A percentile compares a stretch with the other conserved stretches of the same genome.
phyloP scores from a whole-genome alignment of 768 basidiomycete genomes.

The Tremella mesenterica region DNA sequence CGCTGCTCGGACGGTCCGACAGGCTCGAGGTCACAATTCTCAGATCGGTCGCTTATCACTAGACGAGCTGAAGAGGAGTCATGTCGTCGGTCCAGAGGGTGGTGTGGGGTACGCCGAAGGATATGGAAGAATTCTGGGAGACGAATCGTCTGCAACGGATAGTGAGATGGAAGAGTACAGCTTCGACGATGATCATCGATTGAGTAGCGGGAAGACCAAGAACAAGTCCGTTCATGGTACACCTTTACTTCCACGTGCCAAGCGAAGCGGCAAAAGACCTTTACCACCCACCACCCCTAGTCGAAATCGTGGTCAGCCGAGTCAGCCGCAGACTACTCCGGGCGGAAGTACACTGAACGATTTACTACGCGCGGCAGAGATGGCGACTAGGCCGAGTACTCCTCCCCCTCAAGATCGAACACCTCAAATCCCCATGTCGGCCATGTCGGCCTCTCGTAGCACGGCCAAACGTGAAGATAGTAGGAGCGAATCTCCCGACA shows the following conservation, averaged over 20 bases:
- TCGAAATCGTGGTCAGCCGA: conserved; percentile 8
- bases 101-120: conserved; percentile 39
- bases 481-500: conserved; percentile 6
- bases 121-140: conserved; percentile 18
- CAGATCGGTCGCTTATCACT: conserved; percentile 28
- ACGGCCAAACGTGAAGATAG: conserved; percentile 15
- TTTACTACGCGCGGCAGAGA: conserved; percentile 34
- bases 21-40: conserved; percentile 16
- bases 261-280: conserved; percentile 15
- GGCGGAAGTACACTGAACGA: conserved; percentile 38
- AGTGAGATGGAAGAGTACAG: conserved; percentile 17
- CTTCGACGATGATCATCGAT: conserved; percentile 6
- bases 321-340: conserved; percentile 25
- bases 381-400: conserved; percentile 27
- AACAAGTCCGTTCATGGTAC: conserved; percentile 6
- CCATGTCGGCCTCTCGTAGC: conserved; percentile 28
- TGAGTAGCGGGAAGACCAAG: conserved; percentile 16
- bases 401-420: conserved; percentile 19
- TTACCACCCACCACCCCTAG: conserved; percentile 23
- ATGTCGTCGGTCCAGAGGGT: conserved; percentile 37
- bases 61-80: conserved; percentile 26
- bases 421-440: conserved; percentile 18
- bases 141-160: conserved; percentile 20
- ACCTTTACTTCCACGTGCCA: conserved; percentile 16
- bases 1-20: conserved; percentile 29